Evolutionary conservation across 1,284 basidiomycete genomes (phyloP), one percentile per base, ranked within the genome.

Genomic region (Boletus sp.): DNA sequence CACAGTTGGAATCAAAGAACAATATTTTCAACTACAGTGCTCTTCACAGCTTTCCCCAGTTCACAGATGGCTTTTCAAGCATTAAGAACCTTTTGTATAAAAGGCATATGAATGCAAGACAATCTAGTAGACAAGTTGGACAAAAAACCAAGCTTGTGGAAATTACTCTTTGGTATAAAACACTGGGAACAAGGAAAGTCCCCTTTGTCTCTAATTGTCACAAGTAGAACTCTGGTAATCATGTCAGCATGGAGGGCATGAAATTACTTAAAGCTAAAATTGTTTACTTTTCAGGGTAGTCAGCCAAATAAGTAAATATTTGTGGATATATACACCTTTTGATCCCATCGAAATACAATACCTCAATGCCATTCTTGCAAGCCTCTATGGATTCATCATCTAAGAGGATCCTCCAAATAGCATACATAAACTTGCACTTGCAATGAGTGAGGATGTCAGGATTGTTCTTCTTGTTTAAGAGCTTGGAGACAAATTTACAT

Each of bases 271-370:
- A 38, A n/a, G 19, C 19, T 38, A 38, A 6, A 9, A 19, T n/a
- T 4, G 11, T 38, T 44, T 33, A 55, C 53, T 55, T 55, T 23
- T 55, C 25, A 3, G 53, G 31, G 8, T 55, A 55, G 19, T 55
- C 43, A 4, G 43, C 31, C 1, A 31, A 55, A 10, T 55, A 55
- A 8, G 43, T 55, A 23, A 55, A 55, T 33, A 46, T 55, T 5
- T 23, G 16, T 14, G 53, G 53, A 16, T 46, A 55, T 5, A 55
- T 31, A 4, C 23, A 23, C 9, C 53, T 33, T 1, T 3, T 35
- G 23, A 46, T 5, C 1, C 53, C 43, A 28, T 55, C 19, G 4
- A 46, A 47, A 55, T 21, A 21, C 35, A 30, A 55, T 19, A 0
- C 27, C 13, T 4, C n/a, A n/a, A 55, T 47, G 9, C 53, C 31